Evolutionary conservation across 345 rosid species (phyloP).

Genomic region (Brassica nigra): DNA sequence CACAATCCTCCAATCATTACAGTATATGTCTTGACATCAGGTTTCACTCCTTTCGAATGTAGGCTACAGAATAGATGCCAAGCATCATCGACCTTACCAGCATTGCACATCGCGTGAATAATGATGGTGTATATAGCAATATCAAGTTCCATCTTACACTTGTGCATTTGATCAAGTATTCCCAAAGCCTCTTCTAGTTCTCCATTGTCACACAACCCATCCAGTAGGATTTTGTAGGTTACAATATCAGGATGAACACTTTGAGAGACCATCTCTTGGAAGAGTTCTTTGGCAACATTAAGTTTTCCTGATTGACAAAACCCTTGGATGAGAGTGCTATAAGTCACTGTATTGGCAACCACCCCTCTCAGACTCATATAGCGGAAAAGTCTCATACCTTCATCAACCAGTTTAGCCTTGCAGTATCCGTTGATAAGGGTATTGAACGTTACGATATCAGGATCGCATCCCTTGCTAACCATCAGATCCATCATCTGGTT

Average conservation of each 20-base stretch:
- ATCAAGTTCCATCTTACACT: background rate
- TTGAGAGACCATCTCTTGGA: background rate
- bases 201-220: conserved; percentile 24
- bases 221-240: background rate
- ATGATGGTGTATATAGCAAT: background rate
- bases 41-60: background rate
- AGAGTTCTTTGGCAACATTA: background rate
- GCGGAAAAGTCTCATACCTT: background rate
- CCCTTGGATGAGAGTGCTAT: conserved; percentile 13
- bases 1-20: background rate
- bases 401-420: conserved; percentile 9
- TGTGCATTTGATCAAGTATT: background rate
- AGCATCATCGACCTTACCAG: conserved; percentile 23
- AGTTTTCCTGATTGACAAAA: background rate
- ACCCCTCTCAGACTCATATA: background rate
- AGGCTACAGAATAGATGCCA: background rate
- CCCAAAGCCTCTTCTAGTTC: background rate
- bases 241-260: background rate
- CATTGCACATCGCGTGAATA: conserved; percentile 35
- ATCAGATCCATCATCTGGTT: conserved; percentile 25
- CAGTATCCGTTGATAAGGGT: background rate
- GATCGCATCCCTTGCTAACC: conserved; percentile 25
- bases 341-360: conserved; percentile 1
- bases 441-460: conserved; percentile 21
- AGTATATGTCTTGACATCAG: background rate